A percentile compares a stretch with the other conserved stretches of the same genome.
Evolutionary conservation across 345 rosid species (phyloP).

Genomic region (Murraya paniculata): DNA sequence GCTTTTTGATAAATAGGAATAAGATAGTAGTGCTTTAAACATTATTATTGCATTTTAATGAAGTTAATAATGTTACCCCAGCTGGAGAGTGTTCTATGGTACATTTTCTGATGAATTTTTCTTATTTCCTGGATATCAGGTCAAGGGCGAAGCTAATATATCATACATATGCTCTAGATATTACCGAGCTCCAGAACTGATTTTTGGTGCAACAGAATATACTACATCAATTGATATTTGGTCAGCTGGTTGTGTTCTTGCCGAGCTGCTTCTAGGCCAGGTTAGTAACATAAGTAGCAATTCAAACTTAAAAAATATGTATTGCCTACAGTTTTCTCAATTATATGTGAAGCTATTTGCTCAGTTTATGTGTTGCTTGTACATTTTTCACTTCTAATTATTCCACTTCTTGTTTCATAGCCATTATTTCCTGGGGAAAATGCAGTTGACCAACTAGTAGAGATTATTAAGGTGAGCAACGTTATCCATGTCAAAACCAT

Average conservation of each 20-base stretch:
- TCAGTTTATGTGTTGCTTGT: not conserved
- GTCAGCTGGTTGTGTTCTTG: constrained; percentile 93
- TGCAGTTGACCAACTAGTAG: constrained; percentile 85
- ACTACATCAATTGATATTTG: constrained; percentile 82
- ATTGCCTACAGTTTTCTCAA: not conserved
- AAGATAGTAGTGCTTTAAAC: not conserved
- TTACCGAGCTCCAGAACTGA: constrained; percentile 88
- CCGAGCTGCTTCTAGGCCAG: constrained; percentile 85
- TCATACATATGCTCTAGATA: constrained; percentile 84
- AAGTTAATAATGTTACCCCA: not conserved
- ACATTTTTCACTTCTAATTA: not conserved
- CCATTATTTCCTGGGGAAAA: constrained; percentile 83
- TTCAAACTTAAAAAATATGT: not conserved
- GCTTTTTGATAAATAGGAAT: not conserved
- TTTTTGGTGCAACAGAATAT: constrained; percentile 80
- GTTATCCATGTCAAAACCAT: not conserved
- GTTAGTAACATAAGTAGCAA: constrained; percentile 31
- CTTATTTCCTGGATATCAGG: constrained; percentile 34
- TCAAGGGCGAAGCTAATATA: constrained; percentile 76
- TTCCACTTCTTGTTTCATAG: constrained; percentile 27
- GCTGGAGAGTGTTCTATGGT: not conserved
- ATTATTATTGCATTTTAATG: not conserved
- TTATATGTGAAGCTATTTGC: not conserved
- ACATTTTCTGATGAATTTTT: not conserved
- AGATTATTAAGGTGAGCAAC: constrained; percentile 66